Base-by-base conservation (phyloP, 192 early-diverging fungal species). In the Coemansia sp. region DNA sequence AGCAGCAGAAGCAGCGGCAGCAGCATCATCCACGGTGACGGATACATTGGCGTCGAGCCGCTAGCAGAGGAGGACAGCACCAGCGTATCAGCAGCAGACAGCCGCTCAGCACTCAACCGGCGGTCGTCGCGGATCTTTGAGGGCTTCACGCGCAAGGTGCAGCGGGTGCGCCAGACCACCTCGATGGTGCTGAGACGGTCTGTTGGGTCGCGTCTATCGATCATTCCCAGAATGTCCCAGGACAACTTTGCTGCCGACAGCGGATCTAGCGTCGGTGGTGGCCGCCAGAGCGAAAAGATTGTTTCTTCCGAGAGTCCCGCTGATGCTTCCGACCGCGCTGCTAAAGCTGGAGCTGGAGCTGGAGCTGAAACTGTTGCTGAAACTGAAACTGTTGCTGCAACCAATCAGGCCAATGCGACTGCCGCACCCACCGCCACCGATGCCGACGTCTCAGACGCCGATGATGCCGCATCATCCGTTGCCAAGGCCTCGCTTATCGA, bases 131-230 rank as follows among this genome's bases (percentile, higher is more conserved):
- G 79, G 16, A 76, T 82, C 39, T 19, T 53, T 22, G 64, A 59
- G 17, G 79, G 71, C 13, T 51, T 82, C 51, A 67, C 74, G 48
- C 79, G 79, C 71, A 76, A 72, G 44, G 73, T 82, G 12, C 75
- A 76, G 64, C 68, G 71, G 43, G 79, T 82, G 5, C 65, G 79
- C 25, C 79, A 82, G 46, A 76, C 79, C 0, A 76, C 79, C 0
- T 82, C 79, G 19, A 82, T 82, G 79, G 79, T 76, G 20, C 69
- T 82, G 19, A 67, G 70, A 39, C 79, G 79, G 57, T 76, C 79
- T 5, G 74, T 74, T 11, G 71, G 68, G 19, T 75, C 74, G 43
- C 74, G 65, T 14, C 53, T 76, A 41, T 70, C 79, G 2, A 43
- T 76, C 7, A 43, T 58, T 11, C 64, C 49, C 7, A 60, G 43